Conservation (phyloP, 2,329 filamentous ascomycete species). For the Alternaria brassicae region DNA sequence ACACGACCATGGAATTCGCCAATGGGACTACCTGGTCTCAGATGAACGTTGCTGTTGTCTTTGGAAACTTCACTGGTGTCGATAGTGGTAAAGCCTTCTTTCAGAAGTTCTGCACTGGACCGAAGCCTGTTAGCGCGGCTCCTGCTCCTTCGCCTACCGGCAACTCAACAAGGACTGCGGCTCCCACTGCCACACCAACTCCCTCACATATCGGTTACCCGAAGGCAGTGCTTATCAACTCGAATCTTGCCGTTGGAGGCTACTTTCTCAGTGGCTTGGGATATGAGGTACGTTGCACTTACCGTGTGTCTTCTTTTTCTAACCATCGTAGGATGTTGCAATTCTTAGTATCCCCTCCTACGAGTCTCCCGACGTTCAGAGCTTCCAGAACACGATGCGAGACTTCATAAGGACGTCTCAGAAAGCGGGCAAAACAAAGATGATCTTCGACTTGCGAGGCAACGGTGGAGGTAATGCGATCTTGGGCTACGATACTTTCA, state of each 20-base stretch:
- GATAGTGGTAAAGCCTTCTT: slow-evolving; percentile 53
- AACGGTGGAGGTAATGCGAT: slow-evolving; percentile 65
- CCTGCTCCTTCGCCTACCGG: slow-evolving; percentile 19
- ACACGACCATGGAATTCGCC: slow-evolving; percentile 45
- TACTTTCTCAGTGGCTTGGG: slow-evolving; percentile 54
- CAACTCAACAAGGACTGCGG: slow-evolving; percentile 21
- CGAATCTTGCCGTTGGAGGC: slow-evolving; percentile 51
- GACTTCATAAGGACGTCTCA: slow-evolving; percentile 58
- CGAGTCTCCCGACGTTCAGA: slow-evolving; percentile 35
- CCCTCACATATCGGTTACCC: slow-evolving; percentile 50
- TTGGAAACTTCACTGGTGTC: slow-evolving; percentile 46
- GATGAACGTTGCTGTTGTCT: slow-evolving; percentile 43
- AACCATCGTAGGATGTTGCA: slow-evolving; percentile 53
- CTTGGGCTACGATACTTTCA: slow-evolving; percentile 57
- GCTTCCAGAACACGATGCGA: slow-evolving; percentile 51
- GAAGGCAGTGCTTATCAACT: slow-evolving; percentile 46
- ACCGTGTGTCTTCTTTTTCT: slow-evolving; percentile 39
- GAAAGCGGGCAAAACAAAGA: slow-evolving; percentile 61
- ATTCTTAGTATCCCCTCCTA: slow-evolving; percentile 57
- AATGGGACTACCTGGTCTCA: slow-evolving; percentile 46
- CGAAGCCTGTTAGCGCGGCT: slow-evolving; percentile 20
- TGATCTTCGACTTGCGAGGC: slow-evolving; percentile 68
- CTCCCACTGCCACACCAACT: slow-evolving; percentile 26
- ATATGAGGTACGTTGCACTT: slow-evolving; percentile 45
- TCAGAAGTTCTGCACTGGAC: slow-evolving; percentile 47